Evolutionary conservation across 257 asterid species (phyloP), one percentile per base, ranked within the genome.

Genomic region (Solanum neorickii): DNA sequence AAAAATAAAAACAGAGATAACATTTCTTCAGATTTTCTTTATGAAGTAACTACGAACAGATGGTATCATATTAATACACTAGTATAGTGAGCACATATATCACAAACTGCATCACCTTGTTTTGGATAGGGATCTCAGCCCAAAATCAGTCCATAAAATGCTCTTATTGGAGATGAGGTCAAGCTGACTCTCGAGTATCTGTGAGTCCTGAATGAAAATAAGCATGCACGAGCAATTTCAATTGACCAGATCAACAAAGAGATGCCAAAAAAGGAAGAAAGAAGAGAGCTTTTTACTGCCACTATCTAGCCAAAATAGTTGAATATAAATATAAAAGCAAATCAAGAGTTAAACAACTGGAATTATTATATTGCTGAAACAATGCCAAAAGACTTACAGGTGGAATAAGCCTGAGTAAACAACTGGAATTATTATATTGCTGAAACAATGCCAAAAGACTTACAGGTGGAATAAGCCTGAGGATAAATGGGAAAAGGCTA

Each of bases 401-500:
- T 86, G 99, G 99, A 88, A 97, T 97, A 85, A 97, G 98, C 94
- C 96, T 91, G 87, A 91, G 92, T 25, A 80, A 42, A 21, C 69
- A 13, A 41, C 72, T 27, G 44, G 56, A 82, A 86, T 31, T 46
- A 25, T n/a, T 16, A 78, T 46, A 9, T 44, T 27, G 42, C 66
- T 78, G 41, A 14, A 77, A 42, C 52, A 16, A 46, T 78, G 66
- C 11, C 9, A 25, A 82, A 11, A 31, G 88, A 95, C 98, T 97
- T 94, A 96, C 99, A 85, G 98, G 96, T 86, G 99, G 99, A 88
- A 97, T 97, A 85, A 97, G 98, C 94, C 96, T 91, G 87, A 91
- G 92, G 93, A 96, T 96, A 76, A 97, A 94, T 84, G 99, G 99
- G 86, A 97, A 97, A 82, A 97, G 97, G 96, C 99, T 96, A 88